Percentiles rank a stretch among this genome's conserved stretches.
Conservation (phyloP, 305 asterid genomes). For the Fraxinus latifolia region DNA sequence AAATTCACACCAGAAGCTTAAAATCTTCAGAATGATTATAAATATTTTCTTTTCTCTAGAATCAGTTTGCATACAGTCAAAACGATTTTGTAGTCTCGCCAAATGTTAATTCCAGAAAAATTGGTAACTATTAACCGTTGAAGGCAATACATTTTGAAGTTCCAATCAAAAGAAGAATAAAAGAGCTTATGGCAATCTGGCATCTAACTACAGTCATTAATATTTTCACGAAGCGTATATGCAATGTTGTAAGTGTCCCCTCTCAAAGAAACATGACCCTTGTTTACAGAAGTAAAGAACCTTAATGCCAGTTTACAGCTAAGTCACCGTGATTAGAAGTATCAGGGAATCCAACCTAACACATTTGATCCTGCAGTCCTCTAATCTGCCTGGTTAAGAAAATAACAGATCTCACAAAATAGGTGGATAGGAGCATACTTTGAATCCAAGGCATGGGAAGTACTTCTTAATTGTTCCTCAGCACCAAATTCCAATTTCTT, state of each 20-base stretch:
- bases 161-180: not conserved
- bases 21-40: not conserved
- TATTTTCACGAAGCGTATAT: not conserved
- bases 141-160: not conserved
- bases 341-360: not conserved
- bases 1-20: not conserved
- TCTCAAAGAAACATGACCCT: not conserved
- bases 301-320: not conserved
- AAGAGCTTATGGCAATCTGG: not conserved
- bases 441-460: not conserved
- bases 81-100: not conserved
- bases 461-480: not conserved
- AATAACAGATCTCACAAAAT: not conserved
- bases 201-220: not conserved
- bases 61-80: not conserved
- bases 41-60: not conserved
- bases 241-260: not conserved
- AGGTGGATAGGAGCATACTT: not conserved
- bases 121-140: not conserved
- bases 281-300: not conserved
- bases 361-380: not conserved
- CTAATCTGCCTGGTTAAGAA: not conserved
- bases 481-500: not conserved
- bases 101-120: not conserved
- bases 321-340: slow-evolving; percentile 6